Conservation (phyloP, 2,329 filamentous ascomycete genomes). For the Monosporascus sp. region DNA sequence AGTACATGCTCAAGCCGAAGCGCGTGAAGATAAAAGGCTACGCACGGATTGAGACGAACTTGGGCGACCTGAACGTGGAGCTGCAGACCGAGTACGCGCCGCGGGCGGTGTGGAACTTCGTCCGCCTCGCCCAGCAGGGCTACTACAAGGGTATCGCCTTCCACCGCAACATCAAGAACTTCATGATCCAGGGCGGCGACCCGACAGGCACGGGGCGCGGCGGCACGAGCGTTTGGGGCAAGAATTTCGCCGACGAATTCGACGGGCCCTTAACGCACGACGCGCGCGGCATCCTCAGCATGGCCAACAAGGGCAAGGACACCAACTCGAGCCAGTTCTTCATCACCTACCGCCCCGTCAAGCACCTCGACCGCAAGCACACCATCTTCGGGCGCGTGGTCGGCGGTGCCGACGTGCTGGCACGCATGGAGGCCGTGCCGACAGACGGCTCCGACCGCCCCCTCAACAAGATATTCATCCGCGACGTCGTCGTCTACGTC, state of each 20-base stretch:
- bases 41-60: constrained; percentile 79
- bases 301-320: constrained; percentile 99
- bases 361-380: constrained; percentile 90
- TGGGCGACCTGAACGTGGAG: constrained; percentile 82
- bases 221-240: constrained; percentile 88
- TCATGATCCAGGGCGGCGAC: constrained; percentile 98
- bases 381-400: constrained; percentile 92
- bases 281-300: constrained; percentile 72
- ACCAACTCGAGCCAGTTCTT: constrained; percentile 96
- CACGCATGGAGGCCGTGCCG: constrained; percentile 70
- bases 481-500: constrained; percentile 79
- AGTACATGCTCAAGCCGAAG: constrained; percentile 91
- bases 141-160: constrained; percentile 85
- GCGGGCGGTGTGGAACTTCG: constrained; percentile 95
- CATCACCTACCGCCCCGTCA: constrained; percentile 78
- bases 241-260: constrained; percentile 90
- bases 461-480: constrained; percentile 71
- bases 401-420: constrained; percentile 67
- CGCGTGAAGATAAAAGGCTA: constrained; percentile 89
- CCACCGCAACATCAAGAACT: constrained; percentile 89
- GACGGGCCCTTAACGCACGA: constrained; percentile 86
- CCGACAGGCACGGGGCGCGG: constrained; percentile 88
- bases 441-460: constrained; percentile 74
- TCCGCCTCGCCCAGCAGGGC: constrained; percentile 78
- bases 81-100: constrained; percentile 88